Evolutionary conservation across 2,329 filamentous ascomycete genomes (phyloP), one percentile per base, ranked within the genome.

Genomic region (Claviceps monticola): DNA sequence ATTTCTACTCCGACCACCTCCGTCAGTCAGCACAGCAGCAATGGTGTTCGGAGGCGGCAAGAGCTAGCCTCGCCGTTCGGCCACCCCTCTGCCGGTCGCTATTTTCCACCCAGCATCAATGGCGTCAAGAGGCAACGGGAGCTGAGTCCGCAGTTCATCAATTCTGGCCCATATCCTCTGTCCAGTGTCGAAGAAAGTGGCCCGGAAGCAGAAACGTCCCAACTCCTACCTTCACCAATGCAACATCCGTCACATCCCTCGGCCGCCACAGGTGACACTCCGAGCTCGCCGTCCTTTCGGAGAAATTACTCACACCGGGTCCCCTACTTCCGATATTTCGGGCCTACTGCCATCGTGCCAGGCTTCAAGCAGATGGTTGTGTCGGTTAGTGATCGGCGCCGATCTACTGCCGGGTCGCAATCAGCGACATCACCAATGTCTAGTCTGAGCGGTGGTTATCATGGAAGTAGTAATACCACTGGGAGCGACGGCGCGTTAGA

Each of bases 341-440:
- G 88, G 0, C 87, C 88, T 0, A 95, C 89, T 1, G 89, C 88
- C 56, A 95, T 95, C 61, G 87, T 93, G 50, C 88, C 88, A 1
- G 88, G 88, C 21, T 94, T 89, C 70, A 94, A 94, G 67, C 88
- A 94, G 65, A 94, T 94, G 87, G 86, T 94, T 26, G 83, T 86
- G 53, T 83, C 84, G 51, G 80, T 90, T 34, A 77, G 83, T 53
- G 82, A 84, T 54, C 73, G 80, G 54, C 76, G 81, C 23, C 75
- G 76, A 23, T 82, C 81, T 50, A 75, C 73, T 8, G 72, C 69
- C 6, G 74, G 73, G 49, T 83, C 79, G 17, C 75, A 79, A 46
- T 78, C 80, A 0, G 72, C 67, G 8, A 69, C 73, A 0, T 79
- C 77, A 0, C 74, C 77, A 0, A 62, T 70, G 19, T 74, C 74